Percentiles rank a stretch among this genome's conserved stretches.
Evolutionary conservation across 129 eudicot species (phyloP).

Genomic region (Centrapalus pauciflorus): DNA sequence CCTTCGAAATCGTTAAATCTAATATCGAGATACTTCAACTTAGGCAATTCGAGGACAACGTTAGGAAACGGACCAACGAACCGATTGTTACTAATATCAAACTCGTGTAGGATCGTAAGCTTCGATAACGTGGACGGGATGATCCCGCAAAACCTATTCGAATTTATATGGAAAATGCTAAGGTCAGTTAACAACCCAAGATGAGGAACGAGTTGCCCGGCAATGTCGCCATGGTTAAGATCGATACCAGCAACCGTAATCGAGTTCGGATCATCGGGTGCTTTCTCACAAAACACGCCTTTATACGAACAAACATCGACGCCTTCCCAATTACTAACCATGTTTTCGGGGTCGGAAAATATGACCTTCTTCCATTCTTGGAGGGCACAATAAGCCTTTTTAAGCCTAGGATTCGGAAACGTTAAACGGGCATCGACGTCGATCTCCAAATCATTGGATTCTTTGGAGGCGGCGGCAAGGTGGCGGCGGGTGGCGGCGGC

Average conservation of each 20-base stretch:
- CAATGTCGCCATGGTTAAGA: slow-evolving; percentile 63
- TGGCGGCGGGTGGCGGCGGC: slow-evolving; percentile 34
- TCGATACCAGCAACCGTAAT: slow-evolving; percentile 64
- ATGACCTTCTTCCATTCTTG: slow-evolving; percentile 66
- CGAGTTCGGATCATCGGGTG: slow-evolving; percentile 41
- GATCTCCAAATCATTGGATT: slow-evolving; percentile 15
- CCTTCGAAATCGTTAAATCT: slow-evolving; percentile 72
- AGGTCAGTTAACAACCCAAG: slow-evolving; percentile 58
- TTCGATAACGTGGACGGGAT: slow-evolving; percentile 45
- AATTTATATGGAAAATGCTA: slow-evolving; percentile 58
- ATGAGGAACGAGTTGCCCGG: slow-evolving; percentile 58
- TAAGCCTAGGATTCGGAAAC: slow-evolving; percentile 53
- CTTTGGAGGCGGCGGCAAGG: slow-evolving; percentile 22
- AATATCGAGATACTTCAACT: slow-evolving; percentile 56
- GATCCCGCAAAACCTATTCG: slow-evolving; percentile 70
- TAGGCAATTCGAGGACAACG: slow-evolving; percentile 40
- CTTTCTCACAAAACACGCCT: slow-evolving; percentile 58
- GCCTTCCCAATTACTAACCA: slow-evolving; percentile 59
- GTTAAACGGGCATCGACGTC: slow-evolving; percentile 14
- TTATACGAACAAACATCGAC: slow-evolving; percentile 64
- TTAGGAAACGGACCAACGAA: slow-evolving; percentile 66
- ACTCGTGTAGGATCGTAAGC: slow-evolving; percentile 42
- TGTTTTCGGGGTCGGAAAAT: slow-evolving; percentile 52
- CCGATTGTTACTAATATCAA: slow-evolving; percentile 77
- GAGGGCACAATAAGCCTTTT: slow-evolving; percentile 54